Evolutionary conservation across 2,329 filamentous ascomycete genomes (phyloP), one percentile per base, ranked within the genome.

Genomic region (Ophiocordyceps unilateralis): DNA sequence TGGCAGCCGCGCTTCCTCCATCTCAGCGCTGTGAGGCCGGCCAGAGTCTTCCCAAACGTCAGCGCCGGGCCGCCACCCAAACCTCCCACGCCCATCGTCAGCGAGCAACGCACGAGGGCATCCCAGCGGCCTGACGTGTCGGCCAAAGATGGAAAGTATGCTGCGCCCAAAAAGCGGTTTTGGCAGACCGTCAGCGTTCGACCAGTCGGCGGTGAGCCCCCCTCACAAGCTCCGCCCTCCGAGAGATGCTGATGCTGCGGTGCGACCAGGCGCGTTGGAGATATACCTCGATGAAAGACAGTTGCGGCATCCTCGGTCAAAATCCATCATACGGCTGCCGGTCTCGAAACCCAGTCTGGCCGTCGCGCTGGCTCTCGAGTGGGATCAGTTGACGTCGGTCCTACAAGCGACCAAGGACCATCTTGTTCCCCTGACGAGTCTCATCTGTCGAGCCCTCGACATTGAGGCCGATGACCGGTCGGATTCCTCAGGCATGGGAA

Each of bases 381-480:
- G 91, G 91, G 88, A 95, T 58, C 69, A 81, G 41, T 72, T 98
- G 47, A 72, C 79, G 21, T 83, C 83, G 14, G 78, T 83, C 3
- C 81, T 88, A 56, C 85, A 96, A 62, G 85, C 87, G 0, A 73
- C 88, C 34, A 84, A 81, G 58, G 76, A 83, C 46, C 86, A 96
- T 63, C 76, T 93, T 40, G 89, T 95, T 50, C 91, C 91, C 14
- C 68, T 98, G 48, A 96, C 88, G 3, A 87, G 85, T 40, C 74
- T 95, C 15, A 69, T 80, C 20, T 85, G 86, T 48, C 81, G 91
- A 39, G 89, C 87, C 0, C 61, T 89, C 24, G 89, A 96, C 56
- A 83, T 96, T 44, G 69, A 68, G 40, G 69, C 69, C 19, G 81
- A 86, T 50, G 84, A 93, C 50, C 54, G 50, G 2, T 26, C 47